These are phyloP conservation scores for Boletus speciosus DNA, from an alignment of 768 basidiomycete genomes.

Conservation along the genomic window DNA sequence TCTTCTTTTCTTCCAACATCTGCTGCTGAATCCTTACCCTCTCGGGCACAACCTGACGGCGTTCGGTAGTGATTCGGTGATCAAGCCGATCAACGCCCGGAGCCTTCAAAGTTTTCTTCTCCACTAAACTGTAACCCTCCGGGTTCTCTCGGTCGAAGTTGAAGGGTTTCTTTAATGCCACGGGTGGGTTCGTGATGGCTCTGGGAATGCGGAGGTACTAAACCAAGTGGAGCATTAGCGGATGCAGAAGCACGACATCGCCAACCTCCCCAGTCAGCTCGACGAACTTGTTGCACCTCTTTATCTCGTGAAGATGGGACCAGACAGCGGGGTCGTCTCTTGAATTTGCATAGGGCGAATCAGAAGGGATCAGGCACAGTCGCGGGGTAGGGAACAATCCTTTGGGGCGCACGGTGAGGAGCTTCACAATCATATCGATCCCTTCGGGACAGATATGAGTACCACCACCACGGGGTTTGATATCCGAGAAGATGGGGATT, in stretches of 20 bases:
- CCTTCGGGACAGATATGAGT: constrained; percentile 2
- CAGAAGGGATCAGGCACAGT: constrained; percentile 1
- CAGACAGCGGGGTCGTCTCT: background rate
- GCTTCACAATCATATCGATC: constrained; percentile 4
- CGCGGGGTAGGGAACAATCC: background rate
- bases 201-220: constrained; percentile 46
- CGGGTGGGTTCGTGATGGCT: constrained; percentile 66
- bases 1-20: constrained; percentile 9
- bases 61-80: background rate
- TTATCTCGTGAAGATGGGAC: constrained; percentile 6
- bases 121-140: constrained; percentile 2
- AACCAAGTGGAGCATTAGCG: constrained; percentile 63
- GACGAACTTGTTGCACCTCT: background rate
- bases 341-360: constrained; percentile 4
- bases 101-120: constrained; percentile 3
- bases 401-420: background rate
- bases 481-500: constrained; percentile 11
- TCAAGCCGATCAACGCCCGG: constrained; percentile 8
- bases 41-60: constrained; percentile 3
- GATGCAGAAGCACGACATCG: constrained; percentile 36
- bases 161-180: constrained; percentile 53
- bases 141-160: constrained; percentile 27
- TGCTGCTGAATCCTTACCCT: background rate
- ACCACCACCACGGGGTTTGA: constrained; percentile 1
- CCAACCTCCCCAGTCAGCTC: constrained; percentile 6